Evolutionary conservation across 2,329 filamentous ascomycete species (phyloP), one percentile per base, ranked within the genome.

Genomic region (Colletotrichum noveboracense): DNA sequence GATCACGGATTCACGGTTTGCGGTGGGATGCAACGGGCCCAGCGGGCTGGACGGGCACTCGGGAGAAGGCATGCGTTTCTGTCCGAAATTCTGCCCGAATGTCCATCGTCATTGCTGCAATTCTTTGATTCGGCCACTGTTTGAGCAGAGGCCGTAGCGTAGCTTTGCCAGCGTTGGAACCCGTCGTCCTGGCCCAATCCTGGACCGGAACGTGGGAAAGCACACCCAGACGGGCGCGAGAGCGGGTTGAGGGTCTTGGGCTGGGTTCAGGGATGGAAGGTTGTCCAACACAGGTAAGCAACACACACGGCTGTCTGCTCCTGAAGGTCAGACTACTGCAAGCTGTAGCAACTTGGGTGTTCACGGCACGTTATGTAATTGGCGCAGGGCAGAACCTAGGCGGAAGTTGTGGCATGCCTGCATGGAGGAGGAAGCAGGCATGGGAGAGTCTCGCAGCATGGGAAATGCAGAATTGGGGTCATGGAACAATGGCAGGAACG

Each of bases 361-460:
- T 16, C 13, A 7, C 30, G 30, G 55, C 62, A 18, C 36, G 32
- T 48, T 18, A 26, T 30, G 24, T 16, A 28, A 24, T 21, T 30
- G 16, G 26, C 43, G 56, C 70, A 69, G 73, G 70, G 73, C 70
- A 56, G 55, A 69, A 65, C 64, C 73, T 73, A 73, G 70, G 16
- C 64, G 64, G 26, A 60, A 52, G 70, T 16, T 34, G 55, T 69
- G 70, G 73, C 70, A 75, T 75, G 58, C 43, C 73, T 75, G 64
- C 64, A 68, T 68, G 36, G 28, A 65, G 55, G 18, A 14, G 38
- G 18, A 14, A 34, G 32, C 36, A 73, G 64, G 58, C 70, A 69
- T 65, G 62, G 58, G 64, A 69, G 73, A 60, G 70, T 65, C 73
- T 65, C 64, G 58, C 26, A 55, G n/a, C 26, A 68, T 30, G 61